These are phyloP conservation scores for Leishmania mexicana DNA, from an alignment of 208 protist genomes.

Conservation along the genomic window DNA sequence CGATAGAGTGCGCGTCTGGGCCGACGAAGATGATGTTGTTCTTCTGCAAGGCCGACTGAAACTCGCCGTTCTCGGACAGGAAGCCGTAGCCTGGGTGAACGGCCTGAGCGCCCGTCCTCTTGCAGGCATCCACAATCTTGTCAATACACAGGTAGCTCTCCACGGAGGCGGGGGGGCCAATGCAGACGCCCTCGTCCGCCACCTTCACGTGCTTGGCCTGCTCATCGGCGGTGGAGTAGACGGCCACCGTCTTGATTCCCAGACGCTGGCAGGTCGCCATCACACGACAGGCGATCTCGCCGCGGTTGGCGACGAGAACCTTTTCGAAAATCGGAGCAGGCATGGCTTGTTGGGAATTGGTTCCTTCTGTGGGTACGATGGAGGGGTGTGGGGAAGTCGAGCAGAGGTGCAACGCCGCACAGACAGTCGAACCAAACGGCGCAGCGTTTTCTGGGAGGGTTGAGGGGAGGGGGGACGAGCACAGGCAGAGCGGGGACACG, in stretches of 20 bases:
- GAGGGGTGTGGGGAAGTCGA: background rate
- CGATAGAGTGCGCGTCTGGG: slow-evolving; percentile 90
- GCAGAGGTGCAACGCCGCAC: background rate
- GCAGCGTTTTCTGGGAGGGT: background rate
- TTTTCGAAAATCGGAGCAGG: slow-evolving; percentile 82
- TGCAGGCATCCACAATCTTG: slow-evolving; percentile 93
- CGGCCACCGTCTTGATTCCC: slow-evolving; percentile 96
- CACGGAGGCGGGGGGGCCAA: slow-evolving; percentile 57
- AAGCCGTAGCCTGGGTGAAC: slow-evolving; percentile 98
- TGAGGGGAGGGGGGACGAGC: background rate
- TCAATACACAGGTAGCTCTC: slow-evolving; percentile 93
- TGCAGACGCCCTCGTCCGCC: slow-evolving; percentile 83
- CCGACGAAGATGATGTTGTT: slow-evolving; percentile 94
- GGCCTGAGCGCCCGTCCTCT: slow-evolving; percentile 84
- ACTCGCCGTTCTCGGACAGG: slow-evolving; percentile 96
- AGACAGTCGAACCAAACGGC: background rate
- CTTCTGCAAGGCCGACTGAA: slow-evolving; percentile 79
- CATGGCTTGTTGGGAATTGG: background rate
- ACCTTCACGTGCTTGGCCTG: slow-evolving; percentile 92
- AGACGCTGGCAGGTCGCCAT: slow-evolving; percentile 91
- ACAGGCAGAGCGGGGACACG: no score
- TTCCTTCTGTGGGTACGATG: background rate
- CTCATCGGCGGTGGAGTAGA: slow-evolving; percentile 94
- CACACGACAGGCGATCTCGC: slow-evolving; percentile 98
- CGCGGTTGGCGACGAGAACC: slow-evolving; percentile 97